These are phyloP conservation scores for Bothriochloa decipiens DNA, from an alignment of 176 grass and related monocot species.

Conservation along the genomic window DNA sequence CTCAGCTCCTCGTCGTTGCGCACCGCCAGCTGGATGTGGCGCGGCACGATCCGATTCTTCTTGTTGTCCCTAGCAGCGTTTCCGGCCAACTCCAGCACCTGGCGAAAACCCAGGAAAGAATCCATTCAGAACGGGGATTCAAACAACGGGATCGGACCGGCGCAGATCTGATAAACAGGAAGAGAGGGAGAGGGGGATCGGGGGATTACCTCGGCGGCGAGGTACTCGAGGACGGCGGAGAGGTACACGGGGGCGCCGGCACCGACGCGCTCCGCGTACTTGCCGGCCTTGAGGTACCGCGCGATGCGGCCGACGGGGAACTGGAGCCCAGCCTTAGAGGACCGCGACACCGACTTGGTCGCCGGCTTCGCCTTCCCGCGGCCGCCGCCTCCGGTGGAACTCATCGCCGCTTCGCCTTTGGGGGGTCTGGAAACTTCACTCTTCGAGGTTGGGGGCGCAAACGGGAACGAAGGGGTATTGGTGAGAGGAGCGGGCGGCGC, in stretches of 20 bases:
- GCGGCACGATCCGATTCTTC: conserved; percentile 60
- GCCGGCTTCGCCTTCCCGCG: conserved; percentile 51
- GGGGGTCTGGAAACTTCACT: conserved; percentile 30
- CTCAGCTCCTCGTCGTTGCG: conserved; percentile 61
- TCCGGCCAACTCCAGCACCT: conserved; percentile 56
- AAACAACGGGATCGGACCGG: neutral
- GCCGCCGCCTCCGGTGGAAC: conserved; percentile 51
- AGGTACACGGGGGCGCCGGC: conserved; percentile 94
- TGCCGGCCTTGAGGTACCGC: conserved; percentile 81
- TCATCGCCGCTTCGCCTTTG: conserved; percentile 37
- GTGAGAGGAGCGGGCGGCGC: neutral
- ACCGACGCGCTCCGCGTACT: conserved; percentile 93
- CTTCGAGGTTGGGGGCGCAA: neutral
- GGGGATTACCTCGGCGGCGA: conserved; percentile 73
- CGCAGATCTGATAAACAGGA: neutral
- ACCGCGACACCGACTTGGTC: conserved; percentile 50
- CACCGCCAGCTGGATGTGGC: conserved; percentile 62
- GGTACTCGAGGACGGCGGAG: conserved; percentile 90
- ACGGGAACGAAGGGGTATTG: neutral
- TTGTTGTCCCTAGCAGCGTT: conserved; percentile 63
- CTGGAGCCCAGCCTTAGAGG: conserved; percentile 86
- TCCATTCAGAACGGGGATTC: neutral
- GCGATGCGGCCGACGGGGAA: conserved; percentile 92
- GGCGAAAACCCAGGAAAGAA: neutral
- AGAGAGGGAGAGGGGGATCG: neutral